phyloP scores from a whole-genome alignment of 2,329 filamentous ascomycete genomes.

The Hypoxylon sp. region DNA sequence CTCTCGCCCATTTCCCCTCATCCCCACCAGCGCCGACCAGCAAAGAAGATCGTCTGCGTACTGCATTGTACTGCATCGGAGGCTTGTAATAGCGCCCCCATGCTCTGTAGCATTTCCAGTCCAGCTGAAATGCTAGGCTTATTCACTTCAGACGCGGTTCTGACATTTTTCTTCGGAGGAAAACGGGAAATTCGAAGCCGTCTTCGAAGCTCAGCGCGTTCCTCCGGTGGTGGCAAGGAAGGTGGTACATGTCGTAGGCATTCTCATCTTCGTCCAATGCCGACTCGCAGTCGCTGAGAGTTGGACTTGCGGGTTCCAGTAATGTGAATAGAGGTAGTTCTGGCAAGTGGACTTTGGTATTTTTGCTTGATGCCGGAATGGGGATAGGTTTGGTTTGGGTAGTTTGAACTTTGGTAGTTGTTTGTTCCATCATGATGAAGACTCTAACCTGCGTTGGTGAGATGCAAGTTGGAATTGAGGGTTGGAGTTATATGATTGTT shows the following conservation, averaged over 20 bases:
- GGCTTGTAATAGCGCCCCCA: not conserved
- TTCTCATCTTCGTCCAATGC: slow-evolving; percentile 42
- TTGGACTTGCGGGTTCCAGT: slow-evolving; percentile 35
- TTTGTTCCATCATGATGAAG: slow-evolving; percentile 30
- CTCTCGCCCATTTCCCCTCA: not conserved
- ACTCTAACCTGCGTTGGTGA: slow-evolving; percentile 15
- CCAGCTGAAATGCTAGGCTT: slow-evolving; percentile 10
- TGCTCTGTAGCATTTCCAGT: slow-evolving; percentile 1
- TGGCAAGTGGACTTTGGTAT: slow-evolving; percentile 8
- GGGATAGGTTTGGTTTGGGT: slow-evolving; percentile 36
- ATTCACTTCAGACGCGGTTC: slow-evolving; percentile 8
- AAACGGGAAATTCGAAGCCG: slow-evolving; percentile 44
- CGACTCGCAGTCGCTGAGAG: slow-evolving; percentile 42
- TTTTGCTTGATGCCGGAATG: slow-evolving; percentile 36
- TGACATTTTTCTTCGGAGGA: slow-evolving; percentile 41
- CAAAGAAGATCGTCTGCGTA: not conserved
- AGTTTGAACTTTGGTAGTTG: slow-evolving; percentile 9
- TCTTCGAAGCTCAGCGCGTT: slow-evolving; percentile 43
- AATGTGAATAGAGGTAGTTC: slow-evolving; percentile 22
- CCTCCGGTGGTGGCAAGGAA: slow-evolving; percentile 41
- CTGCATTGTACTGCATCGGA: not conserved
- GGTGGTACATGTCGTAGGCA: slow-evolving; percentile 39
- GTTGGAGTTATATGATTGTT: slow-evolving; percentile 3
- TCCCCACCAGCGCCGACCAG: not conserved
- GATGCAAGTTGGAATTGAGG: slow-evolving; percentile 5